phyloP scores from a whole-genome alignment of 169 alveolate genomes.

The Plasmodium billcollinsi region DNA sequence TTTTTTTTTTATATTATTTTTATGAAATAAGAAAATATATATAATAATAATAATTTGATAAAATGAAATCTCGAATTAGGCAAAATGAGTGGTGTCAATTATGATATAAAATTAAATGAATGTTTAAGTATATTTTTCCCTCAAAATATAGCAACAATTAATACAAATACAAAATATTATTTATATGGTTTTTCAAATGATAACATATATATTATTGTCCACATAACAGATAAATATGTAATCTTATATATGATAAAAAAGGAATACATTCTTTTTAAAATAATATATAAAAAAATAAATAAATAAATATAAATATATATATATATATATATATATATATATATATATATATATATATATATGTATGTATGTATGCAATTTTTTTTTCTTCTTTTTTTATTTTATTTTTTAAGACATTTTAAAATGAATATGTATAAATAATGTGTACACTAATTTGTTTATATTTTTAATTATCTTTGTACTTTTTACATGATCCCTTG shows the following conservation, averaged over 20 bases:
- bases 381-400: too few relatives aligned
- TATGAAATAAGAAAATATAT: too few relatives aligned
- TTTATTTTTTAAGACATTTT: neutral
- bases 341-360: too few relatives aligned
- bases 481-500: neutral
- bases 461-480: neutral
- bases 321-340: too few relatives aligned
- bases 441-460: neutral
- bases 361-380: too few relatives aligned
- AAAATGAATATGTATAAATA: neutral
- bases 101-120: neutral
- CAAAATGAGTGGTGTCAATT: slow-evolving; percentile 1
- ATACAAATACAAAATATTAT: neutral
- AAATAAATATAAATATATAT: too few relatives aligned
- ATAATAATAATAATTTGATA: too few relatives aligned
- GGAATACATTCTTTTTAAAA: neutral
- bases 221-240: slow-evolving; percentile 30
- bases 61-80: neutral
- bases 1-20: too few relatives aligned
- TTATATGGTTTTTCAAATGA: slow-evolving; percentile 41
- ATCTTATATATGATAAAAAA: slow-evolving; percentile 1
- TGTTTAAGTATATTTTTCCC: slow-evolving; percentile 57
- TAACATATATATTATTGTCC: slow-evolving; percentile 19
- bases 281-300: too few relatives aligned
- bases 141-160: neutral